Base-by-base conservation (phyloP, 805 yeast species). In the Kuraishia cidri region DNA sequence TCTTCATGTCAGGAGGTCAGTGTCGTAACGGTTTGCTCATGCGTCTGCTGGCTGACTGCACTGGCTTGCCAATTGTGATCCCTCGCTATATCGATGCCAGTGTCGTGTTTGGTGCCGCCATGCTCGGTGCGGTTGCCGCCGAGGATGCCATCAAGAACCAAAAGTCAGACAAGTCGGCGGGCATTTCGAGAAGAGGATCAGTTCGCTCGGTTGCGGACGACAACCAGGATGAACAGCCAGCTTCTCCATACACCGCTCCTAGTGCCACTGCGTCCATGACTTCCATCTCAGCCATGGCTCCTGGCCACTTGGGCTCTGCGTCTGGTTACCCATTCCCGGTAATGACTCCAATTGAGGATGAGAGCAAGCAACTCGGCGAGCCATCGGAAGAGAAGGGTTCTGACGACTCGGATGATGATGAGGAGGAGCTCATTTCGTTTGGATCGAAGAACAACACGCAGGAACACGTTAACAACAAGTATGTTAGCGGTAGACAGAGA, bases 11-110 rank as follows among this genome's bases (percentile, higher is more conserved):
- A 39, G 98, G 98, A 36, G 97, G 98, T 22, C 98, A 92, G 56
- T 88, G 96, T 56, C 75, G 97, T 50, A 92, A 92, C 57, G 82
- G 87, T 12, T 62, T 92, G 36, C 67, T 92, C 39, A 87, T 92
- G 79, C 72, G 94, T 60, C 60, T 92, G 38, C 69, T 92, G 54
- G 95, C 97, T 1, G 94, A 90, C 47, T 83, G 95, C 50, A 86
- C 96, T 0, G 94, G 94, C 4, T 65, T 81, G 60, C 95, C 97
- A 12, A 78, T 92, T 37, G 74, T 92, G 31, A 85, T 90, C 41
- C 98, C 98, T 31, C 72, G 90, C 48, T 88, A 92, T 57, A 87
- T 90, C 47, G 97, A 90, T 52, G 92, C 97, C 1, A 94, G 97
- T 2, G 98, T 92, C 25, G 97, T 92, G 3, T 83, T 90, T 51